Evolutionary conservation across 2,329 filamentous ascomycete genomes (phyloP).

Genomic region (Diaporthe humulicola): DNA sequence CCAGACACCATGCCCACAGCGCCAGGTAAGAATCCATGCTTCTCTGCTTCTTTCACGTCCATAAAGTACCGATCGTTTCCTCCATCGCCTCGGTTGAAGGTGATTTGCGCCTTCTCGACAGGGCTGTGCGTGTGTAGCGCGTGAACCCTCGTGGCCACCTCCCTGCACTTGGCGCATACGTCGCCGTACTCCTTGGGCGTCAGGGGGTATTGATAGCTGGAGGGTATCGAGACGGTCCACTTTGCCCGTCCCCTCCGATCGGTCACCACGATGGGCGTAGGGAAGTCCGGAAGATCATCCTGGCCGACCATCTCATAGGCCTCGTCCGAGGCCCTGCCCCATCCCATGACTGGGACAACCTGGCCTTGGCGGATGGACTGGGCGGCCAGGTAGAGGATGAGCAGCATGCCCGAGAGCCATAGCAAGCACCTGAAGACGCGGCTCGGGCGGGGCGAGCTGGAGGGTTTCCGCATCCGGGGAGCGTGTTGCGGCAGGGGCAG

Average conservation of each 20-base stretch:
- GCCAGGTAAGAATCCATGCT: slow-evolving; percentile 70
- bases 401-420: slow-evolving; percentile 64
- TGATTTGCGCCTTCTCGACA: slow-evolving; percentile 50
- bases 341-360: slow-evolving; percentile 52
- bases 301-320: slow-evolving; percentile 77
- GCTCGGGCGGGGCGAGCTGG: slow-evolving; percentile 67
- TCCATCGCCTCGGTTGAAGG: slow-evolving; percentile 64
- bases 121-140: slow-evolving; percentile 60
- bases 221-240: slow-evolving; percentile 88
- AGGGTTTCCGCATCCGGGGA: slow-evolving; percentile 71
- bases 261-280: slow-evolving; percentile 78
- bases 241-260: slow-evolving; percentile 74
- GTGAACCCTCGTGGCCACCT: slow-evolving; percentile 71
- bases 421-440: slow-evolving; percentile 69
- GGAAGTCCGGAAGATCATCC: slow-evolving; percentile 76
- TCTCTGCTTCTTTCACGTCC: slow-evolving; percentile 80
- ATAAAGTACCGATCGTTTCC: slow-evolving; percentile 75
- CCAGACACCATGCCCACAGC: slow-evolving; percentile 51
- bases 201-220: slow-evolving; percentile 75
- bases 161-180: slow-evolving; percentile 76
- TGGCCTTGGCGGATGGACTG: slow-evolving; percentile 49
- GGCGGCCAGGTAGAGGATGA: slow-evolving; percentile 64
- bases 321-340: slow-evolving; percentile 54
- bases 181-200: slow-evolving; percentile 74
- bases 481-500: slow-evolving; percentile 73